phyloP scores from a whole-genome alignment of 2,329 filamentous ascomycete genomes.

The Calonectria montana region DNA sequence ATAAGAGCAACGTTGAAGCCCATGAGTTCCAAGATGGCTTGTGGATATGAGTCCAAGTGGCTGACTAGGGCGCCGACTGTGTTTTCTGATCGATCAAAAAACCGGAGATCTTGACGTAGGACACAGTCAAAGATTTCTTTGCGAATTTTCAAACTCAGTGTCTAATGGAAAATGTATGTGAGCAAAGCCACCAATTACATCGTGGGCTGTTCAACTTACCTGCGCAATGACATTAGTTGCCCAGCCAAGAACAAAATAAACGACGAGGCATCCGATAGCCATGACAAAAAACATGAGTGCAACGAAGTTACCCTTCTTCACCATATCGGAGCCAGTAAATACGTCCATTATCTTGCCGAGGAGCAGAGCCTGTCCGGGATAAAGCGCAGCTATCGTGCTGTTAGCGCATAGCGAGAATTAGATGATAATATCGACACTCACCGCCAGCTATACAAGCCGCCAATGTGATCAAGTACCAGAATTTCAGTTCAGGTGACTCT shows the following conservation, averaged over 20 bases:
- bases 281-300: conserved; percentile 65
- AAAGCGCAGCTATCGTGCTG: conserved; percentile 42
- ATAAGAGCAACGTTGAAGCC: conserved; percentile 52
- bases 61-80: conserved; percentile 49
- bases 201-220: conserved; percentile 43
- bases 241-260: conserved; percentile 54
- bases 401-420: background rate
- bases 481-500: conserved; percentile 8
- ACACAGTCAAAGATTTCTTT: conserved; percentile 40
- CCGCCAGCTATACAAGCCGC: background rate
- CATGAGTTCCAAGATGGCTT: conserved; percentile 53
- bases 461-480: conserved; percentile 7
- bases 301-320: conserved; percentile 59
- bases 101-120: conserved; percentile 51
- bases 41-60: conserved; percentile 48
- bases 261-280: conserved; percentile 54
- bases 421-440: background rate
- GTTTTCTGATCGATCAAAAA: conserved; percentile 54
- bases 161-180: background rate
- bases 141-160: conserved; percentile 44
- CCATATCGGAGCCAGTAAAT: conserved; percentile 49
- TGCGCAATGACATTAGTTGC: conserved; percentile 45
- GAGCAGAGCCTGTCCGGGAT: conserved; percentile 55
- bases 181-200: background rate
- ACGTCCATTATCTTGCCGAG: conserved; percentile 53